Conservation (phyloP, 169 alveolate genomes). For the Plasmodium adleri region DNA sequence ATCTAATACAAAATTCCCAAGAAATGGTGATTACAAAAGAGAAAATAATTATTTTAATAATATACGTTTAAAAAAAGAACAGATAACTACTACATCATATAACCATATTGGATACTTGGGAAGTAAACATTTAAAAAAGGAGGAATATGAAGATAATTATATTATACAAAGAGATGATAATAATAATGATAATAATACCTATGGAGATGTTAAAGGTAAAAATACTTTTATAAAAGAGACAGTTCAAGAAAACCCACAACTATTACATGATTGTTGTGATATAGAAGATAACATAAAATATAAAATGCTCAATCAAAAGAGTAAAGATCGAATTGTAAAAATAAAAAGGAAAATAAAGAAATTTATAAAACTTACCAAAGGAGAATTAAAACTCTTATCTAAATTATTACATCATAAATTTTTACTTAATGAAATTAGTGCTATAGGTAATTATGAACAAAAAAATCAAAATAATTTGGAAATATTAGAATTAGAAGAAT, state of each 20-base stretch:
- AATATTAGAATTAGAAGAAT: conserved; percentile 47
- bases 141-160: conserved; percentile 4
- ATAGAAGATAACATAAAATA: conserved; percentile 52
- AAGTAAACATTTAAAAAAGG: conserved; percentile 9
- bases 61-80: too few species aligned
- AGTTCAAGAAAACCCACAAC: conserved; percentile 38
- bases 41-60: neutral
- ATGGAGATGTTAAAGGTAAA: conserved; percentile 35
- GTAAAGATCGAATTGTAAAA: conserved; percentile 40
- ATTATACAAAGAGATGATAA: conserved; percentile 3
- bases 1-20: conserved; percentile 1
- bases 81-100: neutral
- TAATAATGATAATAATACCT: neutral
- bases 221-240: conserved; percentile 38
- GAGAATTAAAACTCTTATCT: conserved; percentile 48
- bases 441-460: conserved; percentile 59
- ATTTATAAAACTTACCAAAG: conserved; percentile 56
- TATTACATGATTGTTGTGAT: conserved; percentile 56
- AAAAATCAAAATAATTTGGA: conserved; percentile 23
- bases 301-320: conserved; percentile 12
- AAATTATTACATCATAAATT: conserved; percentile 69
- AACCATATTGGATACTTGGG: conserved; percentile 1
- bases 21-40: conserved; percentile 1
- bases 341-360: conserved; percentile 69
- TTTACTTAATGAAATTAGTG: conserved; percentile 52